Evolutionary conservation across 2,329 filamentous ascomycete species (phyloP).

Genomic region (Colletotrichum lindemuthianum): DNA sequence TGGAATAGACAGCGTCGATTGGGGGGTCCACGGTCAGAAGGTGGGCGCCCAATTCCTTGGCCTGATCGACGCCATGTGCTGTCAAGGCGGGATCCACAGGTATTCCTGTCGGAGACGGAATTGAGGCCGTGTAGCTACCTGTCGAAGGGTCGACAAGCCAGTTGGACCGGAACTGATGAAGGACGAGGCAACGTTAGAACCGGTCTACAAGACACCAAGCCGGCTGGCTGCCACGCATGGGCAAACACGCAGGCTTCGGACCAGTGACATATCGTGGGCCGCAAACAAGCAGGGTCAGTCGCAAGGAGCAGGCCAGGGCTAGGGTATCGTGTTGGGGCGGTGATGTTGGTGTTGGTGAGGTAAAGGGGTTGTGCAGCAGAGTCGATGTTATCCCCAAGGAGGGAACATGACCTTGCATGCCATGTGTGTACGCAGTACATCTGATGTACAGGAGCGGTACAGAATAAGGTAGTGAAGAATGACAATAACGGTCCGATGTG

Average conservation of each 20-base stretch:
- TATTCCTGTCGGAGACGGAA: constrained; percentile 87
- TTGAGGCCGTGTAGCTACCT: constrained; percentile 78
- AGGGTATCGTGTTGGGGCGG: constrained; percentile 1
- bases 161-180: constrained; percentile 81
- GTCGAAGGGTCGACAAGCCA: constrained; percentile 87
- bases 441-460: no score
- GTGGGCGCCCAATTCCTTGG: constrained; percentile 77
- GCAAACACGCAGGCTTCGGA: not conserved
- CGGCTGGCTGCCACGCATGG: not conserved
- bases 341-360: not conserved
- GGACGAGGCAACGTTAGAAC: constrained; percentile 29
- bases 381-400: constrained; percentile 20
- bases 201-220: constrained; percentile 18
- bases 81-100: constrained; percentile 89
- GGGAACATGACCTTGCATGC: constrained; percentile 16
- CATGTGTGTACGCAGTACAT: not conserved
- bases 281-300: not conserved
- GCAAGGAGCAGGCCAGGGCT: not conserved
- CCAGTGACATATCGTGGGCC: no score
- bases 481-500: no score
- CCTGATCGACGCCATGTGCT: constrained; percentile 85
- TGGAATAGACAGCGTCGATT: constrained; percentile 82
- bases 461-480: no score
- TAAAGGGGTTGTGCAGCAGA: not conserved
- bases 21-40: constrained; percentile 71